Evolutionary conservation across 202 grass and related monocot genomes (phyloP), one percentile per base, ranked within the genome.

Genomic region (Setaria italica): DNA sequence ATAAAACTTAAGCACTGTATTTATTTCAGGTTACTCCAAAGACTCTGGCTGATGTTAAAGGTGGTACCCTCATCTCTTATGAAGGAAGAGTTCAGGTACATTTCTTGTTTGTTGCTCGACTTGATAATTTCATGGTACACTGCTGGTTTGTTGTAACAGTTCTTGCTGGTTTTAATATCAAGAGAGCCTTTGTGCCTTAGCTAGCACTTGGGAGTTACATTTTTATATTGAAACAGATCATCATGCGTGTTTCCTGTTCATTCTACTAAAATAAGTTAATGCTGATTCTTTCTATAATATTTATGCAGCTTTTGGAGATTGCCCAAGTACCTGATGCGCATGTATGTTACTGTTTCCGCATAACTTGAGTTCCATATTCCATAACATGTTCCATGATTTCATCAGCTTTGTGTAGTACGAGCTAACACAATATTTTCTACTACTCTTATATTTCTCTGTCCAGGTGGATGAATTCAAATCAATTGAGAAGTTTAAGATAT

Each of bases 401-500:
- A 82, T 62, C 10, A 65, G 34, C 7, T 21, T 43, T 70, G 55
- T 43, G 51, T 66, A 72, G 19, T 34, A 68, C 68, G 32, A 62
- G 63, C 49, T 87, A 79, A 89, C 59, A 53, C 19, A 54, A 62
- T 17, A 7, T 49, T 20, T 1, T 73, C 16, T 64, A 50, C 62
- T 82, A 75, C 16, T 56, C 64, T 72, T 72, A 58, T 73, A 1
- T 79, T 60, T 75, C n/a, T 71, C 69, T 83, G 20, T 57, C 12
- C 65, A 98, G 95, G 95, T 98, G 63, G 80, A 88, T 45, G 95
- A 98, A 85, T 98, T 98, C 88, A 98, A 98, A 76, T 98, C 93
- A 43, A 99, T 99, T 70, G 94, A 99, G 89, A 99, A 96, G 87
- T 99, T 99, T 66, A 99, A 99, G 90, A 99, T 99, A 83, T 99